These are phyloP conservation scores for Trypethelium eluteriae DNA, from an alignment of 495 filamentous ascomycete species.

Conservation along the genomic window DNA sequence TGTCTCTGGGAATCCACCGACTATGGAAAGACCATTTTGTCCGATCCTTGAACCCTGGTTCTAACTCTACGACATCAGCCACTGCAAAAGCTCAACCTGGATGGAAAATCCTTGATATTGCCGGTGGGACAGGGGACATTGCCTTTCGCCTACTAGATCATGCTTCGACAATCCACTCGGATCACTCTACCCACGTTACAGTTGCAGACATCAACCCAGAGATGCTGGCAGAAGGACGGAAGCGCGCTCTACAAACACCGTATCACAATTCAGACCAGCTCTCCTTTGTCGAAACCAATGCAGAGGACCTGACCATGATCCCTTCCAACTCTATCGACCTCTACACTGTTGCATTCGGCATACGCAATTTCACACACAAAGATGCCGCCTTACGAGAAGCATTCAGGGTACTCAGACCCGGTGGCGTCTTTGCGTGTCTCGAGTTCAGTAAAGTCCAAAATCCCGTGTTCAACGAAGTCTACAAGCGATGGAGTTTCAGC, in stretches of 20 bases:
- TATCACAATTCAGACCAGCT: constrained; percentile 53
- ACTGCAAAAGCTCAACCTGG: constrained; percentile 37
- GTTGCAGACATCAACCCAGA: constrained; percentile 91
- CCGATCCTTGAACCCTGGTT: constrained; percentile 79
- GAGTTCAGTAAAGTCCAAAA: constrained; percentile 85
- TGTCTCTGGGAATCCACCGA: constrained; percentile 94
- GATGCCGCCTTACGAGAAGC: constrained; percentile 71
- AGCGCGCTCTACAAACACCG: constrained; percentile 56
- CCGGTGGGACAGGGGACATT: constrained; percentile 95
- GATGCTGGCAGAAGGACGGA: constrained; percentile 83
- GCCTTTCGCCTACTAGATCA: constrained; percentile 95
- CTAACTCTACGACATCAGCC: constrained; percentile 46
- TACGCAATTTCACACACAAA: constrained; percentile 92
- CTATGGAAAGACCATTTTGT: constrained; percentile 99
- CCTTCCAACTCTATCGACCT: constrained; percentile 64
- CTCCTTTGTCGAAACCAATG: constrained; percentile 82
- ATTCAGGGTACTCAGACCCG: constrained; percentile 80
- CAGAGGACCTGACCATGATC: constrained; percentile 66
- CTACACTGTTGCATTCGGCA: constrained; percentile 96
- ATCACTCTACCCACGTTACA: constrained; percentile 69
- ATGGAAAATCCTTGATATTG: constrained; percentile 90
- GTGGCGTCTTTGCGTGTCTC: constrained; percentile 92
- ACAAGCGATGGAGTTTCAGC: constrained; percentile 92
- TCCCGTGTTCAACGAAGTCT: constrained; percentile 67
- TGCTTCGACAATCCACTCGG: constrained; percentile 70